phyloP scores from a whole-genome alignment of 2,329 filamentous ascomycete species.

The Aspergillus sergii region DNA sequence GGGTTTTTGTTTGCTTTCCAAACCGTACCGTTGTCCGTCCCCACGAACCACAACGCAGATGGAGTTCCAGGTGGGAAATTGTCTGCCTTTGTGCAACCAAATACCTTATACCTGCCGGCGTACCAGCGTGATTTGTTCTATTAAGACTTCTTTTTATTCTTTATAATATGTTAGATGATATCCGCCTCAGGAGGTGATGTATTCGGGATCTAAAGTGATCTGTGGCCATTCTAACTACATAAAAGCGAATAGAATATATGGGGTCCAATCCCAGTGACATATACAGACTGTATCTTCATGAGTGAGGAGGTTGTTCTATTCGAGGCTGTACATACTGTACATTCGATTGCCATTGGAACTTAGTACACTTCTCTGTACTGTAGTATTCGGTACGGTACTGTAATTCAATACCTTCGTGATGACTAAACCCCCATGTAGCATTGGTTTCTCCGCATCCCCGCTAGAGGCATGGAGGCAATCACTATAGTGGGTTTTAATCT shows the following conservation, averaged over 20 bases:
- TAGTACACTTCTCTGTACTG: no score
- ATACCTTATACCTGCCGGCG: slow-evolving; percentile 16
- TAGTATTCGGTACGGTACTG: no score
- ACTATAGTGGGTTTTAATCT: neutral
- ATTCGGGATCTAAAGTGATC: slow-evolving; percentile 16
- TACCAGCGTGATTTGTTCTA: slow-evolving; percentile 8
- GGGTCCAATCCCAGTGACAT: neutral
- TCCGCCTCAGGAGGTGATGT: slow-evolving; percentile 20
- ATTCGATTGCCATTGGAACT: no score
- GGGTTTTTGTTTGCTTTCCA: slow-evolving; percentile 12
- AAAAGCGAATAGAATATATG: neutral
- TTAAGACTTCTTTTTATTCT: slow-evolving; percentile 2
- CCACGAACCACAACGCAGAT: slow-evolving; percentile 10
- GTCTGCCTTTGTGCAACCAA: neutral
- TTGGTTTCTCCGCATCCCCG: slow-evolving; percentile 11
- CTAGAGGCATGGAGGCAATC: neutral
- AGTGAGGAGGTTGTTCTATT: neutral
- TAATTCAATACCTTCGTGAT: neutral
- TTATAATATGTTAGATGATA: slow-evolving; percentile 19
- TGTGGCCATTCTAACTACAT: neutral
- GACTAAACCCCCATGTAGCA: slow-evolving; percentile 6
- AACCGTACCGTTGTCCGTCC: slow-evolving; percentile 12
- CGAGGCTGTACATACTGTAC: no score
- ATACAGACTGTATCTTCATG: neutral
- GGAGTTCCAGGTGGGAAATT: slow-evolving; percentile 20